These are phyloP conservation scores for Emericellopsis cladophorae DNA, from an alignment of 2,329 filamentous ascomycete genomes.

Conservation along the genomic window DNA sequence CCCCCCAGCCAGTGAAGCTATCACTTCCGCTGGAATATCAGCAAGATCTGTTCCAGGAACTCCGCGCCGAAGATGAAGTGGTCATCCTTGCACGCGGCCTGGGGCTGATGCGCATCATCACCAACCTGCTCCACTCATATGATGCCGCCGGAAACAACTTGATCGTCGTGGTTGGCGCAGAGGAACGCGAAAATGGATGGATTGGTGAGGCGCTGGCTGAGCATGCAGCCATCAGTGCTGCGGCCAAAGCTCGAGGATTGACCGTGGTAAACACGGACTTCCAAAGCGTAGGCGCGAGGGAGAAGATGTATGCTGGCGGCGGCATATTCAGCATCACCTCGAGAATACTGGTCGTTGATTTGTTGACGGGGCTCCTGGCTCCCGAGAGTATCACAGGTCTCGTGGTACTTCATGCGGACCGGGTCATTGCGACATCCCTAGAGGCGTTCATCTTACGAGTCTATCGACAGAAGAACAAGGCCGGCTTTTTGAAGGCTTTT, in stretches of 20 bases:
- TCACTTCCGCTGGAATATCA: constrained; percentile 76
- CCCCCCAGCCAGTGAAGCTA: constrained; percentile 62
- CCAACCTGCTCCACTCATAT: constrained; percentile 94
- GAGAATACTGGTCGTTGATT: constrained; percentile 85
- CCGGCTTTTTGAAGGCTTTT: constrained; percentile 89
- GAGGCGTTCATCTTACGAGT: constrained; percentile 94
- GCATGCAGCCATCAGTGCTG: constrained; percentile 80
- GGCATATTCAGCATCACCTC: constrained; percentile 95
- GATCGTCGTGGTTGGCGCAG: constrained; percentile 76
- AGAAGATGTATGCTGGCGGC: constrained; percentile 82
- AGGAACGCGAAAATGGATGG: constrained; percentile 91
- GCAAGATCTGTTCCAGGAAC: constrained; percentile 85
- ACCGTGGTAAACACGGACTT: constrained; percentile 90
- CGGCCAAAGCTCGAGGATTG: constrained; percentile 70
- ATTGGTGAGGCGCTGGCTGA: constrained; percentile 93
- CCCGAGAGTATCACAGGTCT: constrained; percentile 79
- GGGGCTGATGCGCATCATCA: constrained; percentile 80
- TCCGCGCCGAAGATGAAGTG: constrained; percentile 83
- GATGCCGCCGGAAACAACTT: constrained; percentile 92
- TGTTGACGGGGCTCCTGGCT: constrained; percentile 72
- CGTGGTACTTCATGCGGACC: constrained; percentile 79
- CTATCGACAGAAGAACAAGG: constrained; percentile 89
- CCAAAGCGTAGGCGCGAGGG: constrained; percentile 73
- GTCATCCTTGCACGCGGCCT: constrained; percentile 85
- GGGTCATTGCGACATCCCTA: constrained; percentile 70